A percentile compares a stretch with the other conserved stretches of the same genome.
Conservation (phyloP, 345 rosid genomes). For the Eucalyptus camaldulensis region DNA sequence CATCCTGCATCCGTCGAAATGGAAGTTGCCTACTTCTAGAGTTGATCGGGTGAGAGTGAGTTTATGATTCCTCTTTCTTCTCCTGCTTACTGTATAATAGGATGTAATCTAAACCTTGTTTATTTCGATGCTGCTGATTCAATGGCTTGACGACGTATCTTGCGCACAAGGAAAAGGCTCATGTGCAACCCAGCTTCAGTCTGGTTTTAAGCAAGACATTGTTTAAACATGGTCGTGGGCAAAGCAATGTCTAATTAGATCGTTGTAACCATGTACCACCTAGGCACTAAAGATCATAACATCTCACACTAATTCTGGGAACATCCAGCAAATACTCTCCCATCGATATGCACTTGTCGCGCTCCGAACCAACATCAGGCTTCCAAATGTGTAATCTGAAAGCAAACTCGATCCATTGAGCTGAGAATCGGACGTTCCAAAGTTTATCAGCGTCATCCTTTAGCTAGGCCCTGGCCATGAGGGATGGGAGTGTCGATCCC, state of each 20-base stretch:
- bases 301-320: background rate
- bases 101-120: background rate
- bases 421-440: background rate
- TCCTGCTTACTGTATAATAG: background rate
- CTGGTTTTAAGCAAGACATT: background rate
- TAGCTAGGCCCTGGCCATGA: background rate
- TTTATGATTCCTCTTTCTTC: background rate
- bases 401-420: background rate
- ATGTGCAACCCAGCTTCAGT: background rate
- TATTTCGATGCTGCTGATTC: background rate
- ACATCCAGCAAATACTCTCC: background rate
- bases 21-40: background rate
- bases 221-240: background rate
- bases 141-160: background rate
- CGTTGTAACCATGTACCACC: background rate
- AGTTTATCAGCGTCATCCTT: background rate
- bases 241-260: background rate
- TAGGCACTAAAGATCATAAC: background rate
- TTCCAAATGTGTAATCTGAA: background rate
- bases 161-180: background rate
- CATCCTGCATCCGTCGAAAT: background rate
- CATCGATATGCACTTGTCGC: background rate
- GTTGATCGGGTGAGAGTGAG: background rate
- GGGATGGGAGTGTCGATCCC: background rate
- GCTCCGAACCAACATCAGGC: background rate